A percentile compares a stretch with the other conserved stretches of the same genome.
phyloP scores from a whole-genome alignment of 352 stramenopile genomes.

The Globisporangium echinulatum region DNA sequence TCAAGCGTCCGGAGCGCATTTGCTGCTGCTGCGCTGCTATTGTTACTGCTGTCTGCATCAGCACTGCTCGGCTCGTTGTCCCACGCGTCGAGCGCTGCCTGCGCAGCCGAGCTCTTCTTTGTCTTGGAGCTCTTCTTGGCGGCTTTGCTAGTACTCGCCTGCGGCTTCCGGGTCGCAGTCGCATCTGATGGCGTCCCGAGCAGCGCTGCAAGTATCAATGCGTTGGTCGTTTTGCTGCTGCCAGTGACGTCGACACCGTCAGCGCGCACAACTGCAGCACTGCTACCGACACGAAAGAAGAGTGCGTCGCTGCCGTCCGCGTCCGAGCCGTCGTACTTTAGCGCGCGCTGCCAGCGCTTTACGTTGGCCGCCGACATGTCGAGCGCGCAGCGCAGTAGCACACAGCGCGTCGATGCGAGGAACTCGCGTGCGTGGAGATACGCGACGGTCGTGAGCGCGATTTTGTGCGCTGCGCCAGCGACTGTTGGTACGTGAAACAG shows the following conservation, averaged over 20 bases:
- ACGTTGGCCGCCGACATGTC: constrained; percentile 25
- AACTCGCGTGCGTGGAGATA: constrained; percentile 51
- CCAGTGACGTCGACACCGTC: constrained; percentile 19
- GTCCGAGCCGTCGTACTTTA: background rate
- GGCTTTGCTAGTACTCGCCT: background rate
- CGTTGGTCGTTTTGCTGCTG: background rate
- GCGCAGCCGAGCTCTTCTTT: constrained; percentile 21
- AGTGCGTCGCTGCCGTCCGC: constrained; percentile 4
- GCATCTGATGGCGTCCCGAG: too few relatives aligned
- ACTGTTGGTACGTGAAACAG: constrained; percentile 5
- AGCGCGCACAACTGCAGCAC: constrained; percentile 24
- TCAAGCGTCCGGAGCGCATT: constrained; percentile 30
- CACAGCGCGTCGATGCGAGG: constrained; percentile 19
- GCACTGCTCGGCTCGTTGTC: constrained; percentile 5
- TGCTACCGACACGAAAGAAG: constrained; percentile 30
- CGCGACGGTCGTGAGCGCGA: constrained; percentile 27
- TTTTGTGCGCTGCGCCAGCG: background rate
- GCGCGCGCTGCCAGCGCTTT: constrained; percentile 12
- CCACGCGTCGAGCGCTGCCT: constrained; percentile 15
- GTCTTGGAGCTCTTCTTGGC: constrained; percentile 12
- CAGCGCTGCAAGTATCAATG: too few relatives aligned
- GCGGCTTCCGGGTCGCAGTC: too few relatives aligned
- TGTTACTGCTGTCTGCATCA: background rate
- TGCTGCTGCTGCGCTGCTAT: background rate
- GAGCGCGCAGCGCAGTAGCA: constrained; percentile 34